Percentiles rank a stretch among this genome's conserved stretches.
Evolutionary conservation across 768 basidiomycete genomes (phyloP).

Genomic region (Lactarius akahatsu): DNA sequence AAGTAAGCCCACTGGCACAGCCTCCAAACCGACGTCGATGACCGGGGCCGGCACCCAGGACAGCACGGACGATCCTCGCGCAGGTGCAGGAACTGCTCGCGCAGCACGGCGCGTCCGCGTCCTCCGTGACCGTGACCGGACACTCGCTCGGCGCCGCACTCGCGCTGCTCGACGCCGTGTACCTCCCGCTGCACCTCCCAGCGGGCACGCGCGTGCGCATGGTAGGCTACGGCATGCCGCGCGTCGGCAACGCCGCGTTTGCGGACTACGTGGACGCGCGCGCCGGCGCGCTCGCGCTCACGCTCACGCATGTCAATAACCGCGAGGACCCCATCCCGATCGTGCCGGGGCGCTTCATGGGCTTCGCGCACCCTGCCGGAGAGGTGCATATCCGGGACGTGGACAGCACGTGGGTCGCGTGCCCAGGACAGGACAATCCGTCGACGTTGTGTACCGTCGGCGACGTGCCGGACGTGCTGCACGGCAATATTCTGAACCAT

Average conservation of each 20-base stretch:
- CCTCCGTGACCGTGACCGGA: slow-evolving; percentile 43
- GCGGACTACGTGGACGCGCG: slow-evolving; percentile 37
- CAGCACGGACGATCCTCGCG: slow-evolving; percentile 45
- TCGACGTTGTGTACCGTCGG: slow-evolving; percentile 21
- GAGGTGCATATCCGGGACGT: slow-evolving; percentile 28
- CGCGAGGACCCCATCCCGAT: slow-evolving; percentile 29
- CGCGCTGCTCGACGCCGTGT: slow-evolving; percentile 36
- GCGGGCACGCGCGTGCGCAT: slow-evolving; percentile 39
- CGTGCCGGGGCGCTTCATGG: slow-evolving; percentile 20
- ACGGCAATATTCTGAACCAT: slow-evolving; percentile 14
- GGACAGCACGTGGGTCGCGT: slow-evolving; percentile 12
- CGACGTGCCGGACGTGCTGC: slow-evolving; percentile 2
- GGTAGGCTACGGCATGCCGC: slow-evolving; percentile 51
- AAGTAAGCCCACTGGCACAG: not conserved
- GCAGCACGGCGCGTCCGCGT: slow-evolving; percentile 40
- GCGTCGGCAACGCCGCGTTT: slow-evolving; percentile 53
- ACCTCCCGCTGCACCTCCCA: slow-evolving; percentile 35
- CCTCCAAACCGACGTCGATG: too few relatives aligned
- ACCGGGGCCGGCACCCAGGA: too few relatives aligned
- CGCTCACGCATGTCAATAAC: slow-evolving; percentile 29
- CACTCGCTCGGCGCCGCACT: slow-evolving; percentile 32
- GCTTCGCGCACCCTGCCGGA: slow-evolving; percentile 27
- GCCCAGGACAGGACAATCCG: slow-evolving; percentile 21
- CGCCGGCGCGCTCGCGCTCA: too few relatives aligned
- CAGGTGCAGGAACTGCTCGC: slow-evolving; percentile 44